These are phyloP conservation scores for Ophidiomyces ophidiicola DNA, from an alignment of 2,329 filamentous ascomycete species.

Conservation along the genomic window DNA sequence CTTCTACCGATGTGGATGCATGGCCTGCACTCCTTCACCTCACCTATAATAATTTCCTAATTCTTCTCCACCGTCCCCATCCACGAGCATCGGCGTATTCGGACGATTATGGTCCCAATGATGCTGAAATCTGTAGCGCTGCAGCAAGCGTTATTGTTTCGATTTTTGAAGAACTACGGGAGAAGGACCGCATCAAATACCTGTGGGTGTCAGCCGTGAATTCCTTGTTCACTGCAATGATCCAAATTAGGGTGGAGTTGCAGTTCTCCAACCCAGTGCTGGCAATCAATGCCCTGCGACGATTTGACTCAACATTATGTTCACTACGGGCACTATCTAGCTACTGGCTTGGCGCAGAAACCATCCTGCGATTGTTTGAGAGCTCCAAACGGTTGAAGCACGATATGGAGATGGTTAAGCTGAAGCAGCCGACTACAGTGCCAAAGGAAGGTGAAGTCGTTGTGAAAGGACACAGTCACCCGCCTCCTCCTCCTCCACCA, in stretches of 20 bases:
- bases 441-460: constrained; percentile 9
- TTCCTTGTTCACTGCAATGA: constrained; percentile 37
- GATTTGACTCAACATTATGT: constrained; percentile 33
- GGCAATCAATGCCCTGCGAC: constrained; percentile 35
- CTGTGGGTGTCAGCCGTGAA: constrained; percentile 36
- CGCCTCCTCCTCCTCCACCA: constrained; percentile 3
- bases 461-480: constrained; percentile 4
- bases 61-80: constrained; percentile 35
- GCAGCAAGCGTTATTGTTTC: constrained; percentile 35
- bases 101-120: constrained; percentile 35
- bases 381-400: constrained; percentile 33
- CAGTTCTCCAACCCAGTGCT: constrained; percentile 36
- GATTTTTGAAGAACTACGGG: constrained; percentile 34
- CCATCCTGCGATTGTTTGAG: constrained; percentile 34
- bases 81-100: constrained; percentile 33
- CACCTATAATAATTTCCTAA: constrained; percentile 37
- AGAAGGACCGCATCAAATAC: constrained; percentile 32
- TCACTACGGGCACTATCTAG: constrained; percentile 32
- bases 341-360: constrained; percentile 35
- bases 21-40: constrained; percentile 36
- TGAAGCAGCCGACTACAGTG: constrained; percentile 22
- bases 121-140: constrained; percentile 36
- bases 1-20: constrained; percentile 31
- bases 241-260: constrained; percentile 36
- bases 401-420: constrained; percentile 30